Percentiles rank a stretch among this genome's conserved stretches.
Evolutionary conservation across 2,329 filamentous ascomycete species (phyloP).

Genomic region (Chaetomium strumarium): DNA sequence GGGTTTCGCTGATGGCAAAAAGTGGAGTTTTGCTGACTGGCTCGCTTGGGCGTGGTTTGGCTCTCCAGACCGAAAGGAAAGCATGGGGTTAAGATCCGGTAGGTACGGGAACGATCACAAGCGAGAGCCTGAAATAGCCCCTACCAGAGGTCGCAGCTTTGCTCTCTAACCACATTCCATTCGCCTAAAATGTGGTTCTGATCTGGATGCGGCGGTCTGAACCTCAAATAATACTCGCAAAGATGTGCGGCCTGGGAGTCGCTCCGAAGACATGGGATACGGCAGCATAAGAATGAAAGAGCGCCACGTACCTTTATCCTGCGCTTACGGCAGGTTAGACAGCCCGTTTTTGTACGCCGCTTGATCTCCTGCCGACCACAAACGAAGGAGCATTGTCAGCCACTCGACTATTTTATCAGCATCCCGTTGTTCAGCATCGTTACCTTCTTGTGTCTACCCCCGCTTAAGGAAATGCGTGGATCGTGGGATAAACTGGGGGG

Average conservation of each 20-base stretch:
- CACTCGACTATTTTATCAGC: slow-evolving; percentile 6
- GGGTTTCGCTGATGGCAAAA: neutral
- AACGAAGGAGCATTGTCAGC: slow-evolving; percentile 26
- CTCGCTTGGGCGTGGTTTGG: slow-evolving; percentile 34
- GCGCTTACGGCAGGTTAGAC: slow-evolving; percentile 55
- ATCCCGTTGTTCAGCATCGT: slow-evolving; percentile 19
- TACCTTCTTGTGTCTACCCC: slow-evolving; percentile 54
- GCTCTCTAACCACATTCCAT: slow-evolving; percentile 11
- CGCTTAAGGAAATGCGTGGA: slow-evolving; percentile 40
- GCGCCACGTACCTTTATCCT: slow-evolving; percentile 52
- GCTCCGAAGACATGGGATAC: slow-evolving; percentile 1
- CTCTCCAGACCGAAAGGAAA: slow-evolving; percentile 1
- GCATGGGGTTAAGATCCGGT: neutral
- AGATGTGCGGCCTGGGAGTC: neutral
- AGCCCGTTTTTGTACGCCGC: slow-evolving; percentile 57
- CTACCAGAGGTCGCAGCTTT: neutral
- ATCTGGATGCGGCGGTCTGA: neutral
- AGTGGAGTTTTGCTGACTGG: slow-evolving; percentile 6
- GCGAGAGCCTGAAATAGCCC: slow-evolving; percentile 20
- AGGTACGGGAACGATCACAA: slow-evolving; percentile 31
- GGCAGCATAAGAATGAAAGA: slow-evolving; percentile 15
- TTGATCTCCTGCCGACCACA: slow-evolving; percentile 50
- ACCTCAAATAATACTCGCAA: neutral
- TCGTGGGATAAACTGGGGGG: slow-evolving; percentile 38
- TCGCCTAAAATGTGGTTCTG: slow-evolving; percentile 1